Base-by-base conservation (phyloP, 108 stramenopile genomes). In the Nannochloropsis gaditana region DNA sequence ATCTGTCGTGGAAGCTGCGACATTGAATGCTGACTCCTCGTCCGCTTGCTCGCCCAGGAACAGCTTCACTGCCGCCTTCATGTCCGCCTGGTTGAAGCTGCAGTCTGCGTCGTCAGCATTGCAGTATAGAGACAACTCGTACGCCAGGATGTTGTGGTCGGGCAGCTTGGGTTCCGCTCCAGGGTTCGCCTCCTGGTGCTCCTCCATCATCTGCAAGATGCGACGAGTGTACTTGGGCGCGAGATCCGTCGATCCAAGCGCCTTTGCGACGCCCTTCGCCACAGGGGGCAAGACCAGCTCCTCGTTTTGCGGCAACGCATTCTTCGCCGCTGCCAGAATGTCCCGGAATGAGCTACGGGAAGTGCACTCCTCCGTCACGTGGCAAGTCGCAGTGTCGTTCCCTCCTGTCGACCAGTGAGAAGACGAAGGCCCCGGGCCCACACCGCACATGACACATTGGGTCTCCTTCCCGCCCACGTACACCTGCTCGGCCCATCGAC, bases 401-500 rank as follows among this genome's bases (percentile, higher is more conserved):
- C 59, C 59, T 73, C 19, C 59, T n/a, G 5, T 73, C 19, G 15
- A n/a, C 59, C 59, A 73, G 59, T 73, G 59, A n/a, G 59, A 73
- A 15, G 4, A 15, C 2, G 59, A n/a, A 3, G 59, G 15, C 59
- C 59, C 59, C 19, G 59, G 59, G n/a, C 59, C 59, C 19, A 73
- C 6, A 15, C 59, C 2, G 6, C 59, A 73, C 59, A 73, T 15
- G 19, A 73, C 59, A 73, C 59, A 73, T n/a, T 73, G 59, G 19
- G 59, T n/a, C 3, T 15, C 59, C 4, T 73, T n/a, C 15, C 59
- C 59, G 59, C 59, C 59, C 59, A 73, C 59, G 59, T 73, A 73
- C 59, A 73, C 59, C 59, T 73, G 59, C n/a, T 73, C 59, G 5
- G 19, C 59, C 59, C 59, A 73, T n/a, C 59, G 59, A n/a, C 59